phyloP scores from a whole-genome alignment of 202 grass and related monocot species.

The Saccharum hybrid region DNA sequence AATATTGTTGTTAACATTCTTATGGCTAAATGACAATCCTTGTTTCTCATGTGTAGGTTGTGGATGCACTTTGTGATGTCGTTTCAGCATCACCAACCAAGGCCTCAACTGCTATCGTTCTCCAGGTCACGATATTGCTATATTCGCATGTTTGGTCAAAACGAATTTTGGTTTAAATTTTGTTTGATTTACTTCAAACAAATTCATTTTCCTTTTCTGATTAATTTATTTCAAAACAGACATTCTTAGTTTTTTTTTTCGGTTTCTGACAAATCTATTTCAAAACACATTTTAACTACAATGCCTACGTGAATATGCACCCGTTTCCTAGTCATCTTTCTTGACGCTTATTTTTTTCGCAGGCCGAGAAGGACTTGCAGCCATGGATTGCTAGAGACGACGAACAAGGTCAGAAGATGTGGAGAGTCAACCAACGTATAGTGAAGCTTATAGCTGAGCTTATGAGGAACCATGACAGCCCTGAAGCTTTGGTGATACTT shows the following conservation, averaged over 20 bases:
- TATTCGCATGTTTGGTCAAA: constrained; percentile 32
- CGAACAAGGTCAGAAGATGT: constrained; percentile 92
- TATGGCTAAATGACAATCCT: constrained; percentile 36
- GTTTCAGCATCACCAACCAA: constrained; percentile 97
- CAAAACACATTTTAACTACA: not conserved
- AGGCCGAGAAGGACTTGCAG: constrained; percentile 96
- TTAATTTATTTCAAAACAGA: constrained; percentile 15
- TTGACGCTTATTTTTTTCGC: constrained; percentile 55
- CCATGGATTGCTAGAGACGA: constrained; percentile 98
- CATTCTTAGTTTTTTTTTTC: not conserved
- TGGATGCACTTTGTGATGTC: constrained; percentile 96
- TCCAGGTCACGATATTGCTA: constrained; percentile 75
- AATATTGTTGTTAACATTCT: constrained; percentile 29
- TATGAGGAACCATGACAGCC: constrained; percentile 95
- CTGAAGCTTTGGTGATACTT: constrained; percentile 86
- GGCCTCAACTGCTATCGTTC: constrained; percentile 89
- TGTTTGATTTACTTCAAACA: not conserved
- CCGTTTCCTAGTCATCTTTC: constrained; percentile 55
- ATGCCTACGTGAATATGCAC: constrained; percentile 26
- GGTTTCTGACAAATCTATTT: constrained; percentile 5
- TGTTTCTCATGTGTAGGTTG: constrained; percentile 59
- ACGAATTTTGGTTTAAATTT: constrained; percentile 19
- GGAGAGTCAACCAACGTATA: constrained; percentile 96
- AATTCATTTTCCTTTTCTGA: not conserved
- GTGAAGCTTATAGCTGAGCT: constrained; percentile 95